Evolutionary conservation across 257 asterid genomes (phyloP).

Genomic region (Gynochthodes officinalis): DNA sequence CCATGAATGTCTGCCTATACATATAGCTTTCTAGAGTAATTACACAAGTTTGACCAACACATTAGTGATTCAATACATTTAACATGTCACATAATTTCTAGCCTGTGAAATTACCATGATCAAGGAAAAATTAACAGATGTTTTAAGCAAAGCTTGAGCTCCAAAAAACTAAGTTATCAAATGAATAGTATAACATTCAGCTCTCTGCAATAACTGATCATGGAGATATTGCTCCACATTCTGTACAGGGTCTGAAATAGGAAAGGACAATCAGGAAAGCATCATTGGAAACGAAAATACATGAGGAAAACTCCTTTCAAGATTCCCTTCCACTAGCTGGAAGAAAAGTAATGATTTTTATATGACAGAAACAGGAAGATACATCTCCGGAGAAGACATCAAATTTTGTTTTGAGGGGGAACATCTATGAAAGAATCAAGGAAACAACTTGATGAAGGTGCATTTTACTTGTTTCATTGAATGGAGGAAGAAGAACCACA

Average conservation of each 20-base stretch:
- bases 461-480: neutral
- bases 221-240: neutral
- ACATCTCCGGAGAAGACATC: no score
- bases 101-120: neutral
- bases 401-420: no score
- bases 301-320: neutral
- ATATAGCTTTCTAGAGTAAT: neutral
- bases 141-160: neutral
- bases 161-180: neutral
- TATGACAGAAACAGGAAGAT: no score
- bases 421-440: no score
- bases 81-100: neutral
- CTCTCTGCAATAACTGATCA: neutral
- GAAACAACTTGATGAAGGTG: neutral
- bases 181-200: neutral
- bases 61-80: neutral
- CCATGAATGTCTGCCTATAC: neutral
- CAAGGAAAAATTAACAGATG: neutral
- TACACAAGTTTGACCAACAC: neutral
- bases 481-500: neutral
- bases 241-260: neutral
- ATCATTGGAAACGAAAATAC: neutral
- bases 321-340: neutral
- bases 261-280: neutral
- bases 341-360: no score